Percentiles rank a stretch among this genome's conserved stretches.
These are phyloP conservation scores for Vanrija sp. DNA, from an alignment of 1,284 basidiomycete genomes.

Conservation along the genomic window DNA sequence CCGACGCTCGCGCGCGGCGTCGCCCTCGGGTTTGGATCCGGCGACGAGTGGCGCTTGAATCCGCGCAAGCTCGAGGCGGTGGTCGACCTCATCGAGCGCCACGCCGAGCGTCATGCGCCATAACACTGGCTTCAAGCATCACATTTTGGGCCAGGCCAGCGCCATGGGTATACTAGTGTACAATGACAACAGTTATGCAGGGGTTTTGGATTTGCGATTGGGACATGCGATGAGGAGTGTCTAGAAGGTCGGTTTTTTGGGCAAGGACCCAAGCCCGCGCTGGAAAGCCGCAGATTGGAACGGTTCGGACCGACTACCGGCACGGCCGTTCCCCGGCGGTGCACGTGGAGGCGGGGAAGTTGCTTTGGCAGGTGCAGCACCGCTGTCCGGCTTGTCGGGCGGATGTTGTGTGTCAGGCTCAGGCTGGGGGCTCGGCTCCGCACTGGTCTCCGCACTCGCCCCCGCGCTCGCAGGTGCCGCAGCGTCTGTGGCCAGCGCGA, in stretches of 20 bases:
- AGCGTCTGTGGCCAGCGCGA: slow-evolving; percentile 14
- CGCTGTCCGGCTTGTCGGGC: background rate
- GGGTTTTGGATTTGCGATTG: too few relatives aligned
- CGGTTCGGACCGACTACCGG: background rate
- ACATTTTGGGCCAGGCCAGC: too few relatives aligned
- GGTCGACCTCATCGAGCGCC: slow-evolving; percentile 1
- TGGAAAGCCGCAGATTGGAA: slow-evolving; percentile 9
- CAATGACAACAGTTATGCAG: too few relatives aligned
- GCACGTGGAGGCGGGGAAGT: background rate
- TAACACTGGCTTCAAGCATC: too few relatives aligned
- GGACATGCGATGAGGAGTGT: background rate
- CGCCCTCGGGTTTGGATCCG: slow-evolving; percentile 14
- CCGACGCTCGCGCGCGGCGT: slow-evolving; percentile 6
- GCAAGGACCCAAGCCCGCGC: slow-evolving; percentile 34
- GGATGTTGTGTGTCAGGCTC: background rate
- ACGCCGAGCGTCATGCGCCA: too few relatives aligned
- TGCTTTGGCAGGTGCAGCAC: background rate
- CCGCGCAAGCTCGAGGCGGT: slow-evolving; percentile 6
- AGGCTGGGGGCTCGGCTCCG: background rate
- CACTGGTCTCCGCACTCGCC: background rate
- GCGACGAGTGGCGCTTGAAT: slow-evolving; percentile 12
- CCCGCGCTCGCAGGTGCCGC: background rate
- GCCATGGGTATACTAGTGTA: too few relatives aligned
- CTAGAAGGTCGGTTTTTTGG: slow-evolving; percentile 33
- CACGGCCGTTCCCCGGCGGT: background rate